A percentile compares a stretch with the other conserved stretches of the same genome.
Conservation (phyloP, 345 rosid genomes). For the Lumnitzera racemosa region DNA sequence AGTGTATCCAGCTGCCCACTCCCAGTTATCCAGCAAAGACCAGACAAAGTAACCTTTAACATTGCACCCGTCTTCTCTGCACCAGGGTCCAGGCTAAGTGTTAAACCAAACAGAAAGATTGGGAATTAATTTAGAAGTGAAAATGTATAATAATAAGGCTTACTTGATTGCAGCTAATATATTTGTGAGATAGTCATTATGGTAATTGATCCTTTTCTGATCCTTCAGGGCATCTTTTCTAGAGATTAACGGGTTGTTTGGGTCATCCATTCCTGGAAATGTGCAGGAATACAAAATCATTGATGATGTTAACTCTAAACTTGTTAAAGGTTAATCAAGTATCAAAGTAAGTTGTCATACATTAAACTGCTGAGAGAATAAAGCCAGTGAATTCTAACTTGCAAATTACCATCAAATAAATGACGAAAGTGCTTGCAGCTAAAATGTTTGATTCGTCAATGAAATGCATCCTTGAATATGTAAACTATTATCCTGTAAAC, state of each 20-base stretch:
- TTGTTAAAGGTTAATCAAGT: no score
- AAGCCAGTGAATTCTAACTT: no score
- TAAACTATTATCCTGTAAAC: neutral
- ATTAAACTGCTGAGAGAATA: no score
- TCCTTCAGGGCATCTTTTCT: constrained; percentile 63
- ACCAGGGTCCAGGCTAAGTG: neutral
- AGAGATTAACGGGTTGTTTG: constrained; percentile 37
- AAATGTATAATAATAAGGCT: constrained; percentile 1
- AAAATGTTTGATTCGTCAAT: no score
- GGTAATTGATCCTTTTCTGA: constrained; percentile 72
- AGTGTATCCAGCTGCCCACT: constrained; percentile 84
- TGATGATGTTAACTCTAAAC: no score
- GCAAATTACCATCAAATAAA: no score
- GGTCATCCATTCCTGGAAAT: constrained; percentile 85
- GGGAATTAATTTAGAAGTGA: neutral
- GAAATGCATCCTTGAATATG: no score
- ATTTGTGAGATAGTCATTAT: constrained; percentile 72
- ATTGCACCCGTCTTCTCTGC: constrained; percentile 92
- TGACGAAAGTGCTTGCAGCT: no score
- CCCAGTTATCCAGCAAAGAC: constrained; percentile 93
- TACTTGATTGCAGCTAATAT: constrained; percentile 72
- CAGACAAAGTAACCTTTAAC: constrained; percentile 91
- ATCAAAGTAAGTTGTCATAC: no score
- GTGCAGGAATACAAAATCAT: neutral
- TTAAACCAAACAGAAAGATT: neutral